Evolutionary conservation across 139 green algal species (phyloP), one percentile per base, ranked within the genome.

Genomic region (Chlorella sp.): DNA sequence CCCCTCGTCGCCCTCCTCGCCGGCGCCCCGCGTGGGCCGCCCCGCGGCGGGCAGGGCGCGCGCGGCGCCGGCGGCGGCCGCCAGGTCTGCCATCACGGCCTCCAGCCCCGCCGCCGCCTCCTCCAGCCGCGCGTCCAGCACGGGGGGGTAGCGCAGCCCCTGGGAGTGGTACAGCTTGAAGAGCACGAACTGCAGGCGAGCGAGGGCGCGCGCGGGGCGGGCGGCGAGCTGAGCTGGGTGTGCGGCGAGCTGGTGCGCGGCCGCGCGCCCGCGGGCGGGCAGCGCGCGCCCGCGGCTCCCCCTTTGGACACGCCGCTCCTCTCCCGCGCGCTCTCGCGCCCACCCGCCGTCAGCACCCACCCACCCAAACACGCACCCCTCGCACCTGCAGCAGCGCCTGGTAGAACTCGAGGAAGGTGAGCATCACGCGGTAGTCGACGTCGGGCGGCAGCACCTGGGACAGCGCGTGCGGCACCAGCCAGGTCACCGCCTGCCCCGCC

Each of bases 401-500:
- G 87, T 99, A 97, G 73, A 99, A 98, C 82, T 99, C 96, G 76
- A 99, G 88, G 88, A 99, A 99, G 36, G 96, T 99, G 12, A 97
- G 74, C 95, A 99, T 98, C 36, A 99, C 95, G 5, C 88, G 84
- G 87, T 94, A 99, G 88, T 99, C 96, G 41, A 99, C 95, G 76
- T 99, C 96, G 21, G 79, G 64, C 27, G 95, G 94, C 71, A 99
- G 77, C 60, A 96, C 87, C 85, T 97, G 90, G 7, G 86, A 77
- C 55, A 97, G 81, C 67, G 88, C 74, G 85, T 99, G 96, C 0
- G 96, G 96, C 56, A 95, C 90, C 36, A 99, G 85, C 96, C 96
- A 99, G 45, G 96, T 99, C 55, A 99, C 83, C 29, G 58, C 58
- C 84, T 97, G 90, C 6, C 96, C 96, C 72, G 91, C 69, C 42